These are phyloP conservation scores for Boletellus deceptivus DNA, from an alignment of 1,284 basidiomycete genomes.

Conservation along the genomic window DNA sequence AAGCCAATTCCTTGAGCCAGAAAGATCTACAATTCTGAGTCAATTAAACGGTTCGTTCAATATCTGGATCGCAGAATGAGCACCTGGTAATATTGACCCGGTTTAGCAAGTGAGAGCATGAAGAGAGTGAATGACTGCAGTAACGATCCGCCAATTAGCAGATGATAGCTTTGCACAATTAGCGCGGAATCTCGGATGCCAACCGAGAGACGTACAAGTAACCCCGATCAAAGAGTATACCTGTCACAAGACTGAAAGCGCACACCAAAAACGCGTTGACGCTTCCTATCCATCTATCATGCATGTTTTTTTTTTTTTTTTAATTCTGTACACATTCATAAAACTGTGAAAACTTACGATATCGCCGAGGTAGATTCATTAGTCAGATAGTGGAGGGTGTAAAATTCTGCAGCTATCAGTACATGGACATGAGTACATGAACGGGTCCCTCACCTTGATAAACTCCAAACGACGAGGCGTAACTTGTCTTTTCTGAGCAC, in stretches of 20 bases:
- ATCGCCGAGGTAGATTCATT: conserved; percentile 28
- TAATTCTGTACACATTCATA: too few species aligned
- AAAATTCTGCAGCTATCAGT: conserved; percentile 23
- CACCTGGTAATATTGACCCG: conserved; percentile 29
- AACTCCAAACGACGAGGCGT: conserved; percentile 26
- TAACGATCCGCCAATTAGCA: conserved; percentile 27
- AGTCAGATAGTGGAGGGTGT: conserved; percentile 31
- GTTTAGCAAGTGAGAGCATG: conserved; percentile 30
- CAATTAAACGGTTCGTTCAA: not conserved
- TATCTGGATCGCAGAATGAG: not conserved
- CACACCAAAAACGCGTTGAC: conserved; percentile 21
- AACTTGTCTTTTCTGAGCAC: conserved; percentile 16
- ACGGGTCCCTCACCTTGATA: conserved; percentile 29
- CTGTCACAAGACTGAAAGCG: conserved; percentile 14
- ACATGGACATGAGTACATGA: not conserved
- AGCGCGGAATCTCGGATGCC: not conserved
- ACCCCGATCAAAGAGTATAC: conserved; percentile 28
- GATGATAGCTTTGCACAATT: conserved; percentile 23
- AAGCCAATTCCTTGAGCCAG: conserved; percentile 35
- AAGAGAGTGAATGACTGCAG: conserved; percentile 29
- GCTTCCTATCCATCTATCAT: conserved; percentile 33
- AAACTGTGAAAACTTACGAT: conserved; percentile 21
- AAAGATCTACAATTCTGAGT: conserved; percentile 27
- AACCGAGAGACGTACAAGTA: conserved; percentile 27
- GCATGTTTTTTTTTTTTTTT: not conserved